A percentile compares a stretch with the other conserved stretches of the same genome.
phyloP scores from a whole-genome alignment of 306 rosid genomes.

The Luffa acutangula region DNA sequence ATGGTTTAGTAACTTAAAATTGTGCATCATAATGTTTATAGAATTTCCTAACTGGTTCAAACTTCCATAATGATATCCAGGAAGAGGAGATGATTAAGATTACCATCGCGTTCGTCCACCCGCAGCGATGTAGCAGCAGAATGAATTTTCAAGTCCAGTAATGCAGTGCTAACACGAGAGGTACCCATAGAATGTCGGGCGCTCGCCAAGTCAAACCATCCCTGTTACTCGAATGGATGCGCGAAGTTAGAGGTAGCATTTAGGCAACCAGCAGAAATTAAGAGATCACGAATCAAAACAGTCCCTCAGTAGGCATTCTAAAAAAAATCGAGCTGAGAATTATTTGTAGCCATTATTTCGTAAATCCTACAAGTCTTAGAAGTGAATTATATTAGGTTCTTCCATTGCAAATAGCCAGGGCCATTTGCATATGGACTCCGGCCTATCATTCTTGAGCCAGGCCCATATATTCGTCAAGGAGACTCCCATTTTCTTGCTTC shows the following conservation, averaged over 20 bases:
- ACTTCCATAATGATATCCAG: background rate
- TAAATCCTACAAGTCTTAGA: background rate
- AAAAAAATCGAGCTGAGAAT: background rate
- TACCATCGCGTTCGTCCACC: constrained; percentile 40
- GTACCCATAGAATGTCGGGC: constrained; percentile 88
- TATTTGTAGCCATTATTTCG: background rate
- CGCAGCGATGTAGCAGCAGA: constrained; percentile 55
- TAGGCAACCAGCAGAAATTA: background rate
- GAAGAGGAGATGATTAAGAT: background rate
- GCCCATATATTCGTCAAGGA: background rate
- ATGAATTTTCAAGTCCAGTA: constrained; percentile 62
- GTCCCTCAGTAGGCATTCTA: background rate
- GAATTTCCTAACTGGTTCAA: background rate
- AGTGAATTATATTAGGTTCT: background rate
- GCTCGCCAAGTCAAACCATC: constrained; percentile 82
- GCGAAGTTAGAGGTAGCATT: background rate
- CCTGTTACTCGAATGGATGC: constrained; percentile 31
- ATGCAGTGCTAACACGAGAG: constrained; percentile 50
- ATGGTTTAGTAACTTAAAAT: background rate
- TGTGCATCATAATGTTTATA: background rate
- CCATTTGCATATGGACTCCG: background rate
- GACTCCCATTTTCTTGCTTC: background rate
- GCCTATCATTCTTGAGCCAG: background rate
- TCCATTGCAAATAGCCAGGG: background rate
- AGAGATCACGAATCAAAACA: background rate